A percentile compares a stretch with the other conserved stretches of the same genome.
phyloP scores from a whole-genome alignment of 371 early-diverging fungal species.

The Saksenaea oblongispora region DNA sequence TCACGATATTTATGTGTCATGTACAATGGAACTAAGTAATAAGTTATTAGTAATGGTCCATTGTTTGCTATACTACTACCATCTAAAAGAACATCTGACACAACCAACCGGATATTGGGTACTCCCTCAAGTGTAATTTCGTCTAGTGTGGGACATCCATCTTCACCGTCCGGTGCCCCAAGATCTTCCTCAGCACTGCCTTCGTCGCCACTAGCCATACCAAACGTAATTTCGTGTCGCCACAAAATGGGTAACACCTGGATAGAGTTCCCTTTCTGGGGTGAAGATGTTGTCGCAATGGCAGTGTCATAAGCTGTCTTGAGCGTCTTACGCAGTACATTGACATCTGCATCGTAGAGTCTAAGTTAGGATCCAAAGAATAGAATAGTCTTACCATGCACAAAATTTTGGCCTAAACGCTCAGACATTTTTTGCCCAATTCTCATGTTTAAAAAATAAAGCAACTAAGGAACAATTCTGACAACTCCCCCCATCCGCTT shows the following conservation, averaged over 20 bases:
- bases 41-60: not conserved
- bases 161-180: constrained; percentile 56
- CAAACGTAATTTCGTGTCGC: constrained; percentile 79
- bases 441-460: constrained; percentile 18
- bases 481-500: constrained; percentile 8
- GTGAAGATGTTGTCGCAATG: constrained; percentile 22
- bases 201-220: constrained; percentile 55
- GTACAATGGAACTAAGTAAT: constrained; percentile 68
- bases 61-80: constrained; percentile 37
- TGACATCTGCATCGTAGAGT: constrained; percentile 54
- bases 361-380: not conserved
- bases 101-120: constrained; percentile 77
- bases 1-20: constrained; percentile 82
- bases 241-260: constrained; percentile 85
- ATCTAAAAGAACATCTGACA: constrained; percentile 82
- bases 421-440: constrained; percentile 84
- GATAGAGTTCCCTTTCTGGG: constrained; percentile 54
- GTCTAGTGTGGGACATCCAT: constrained; percentile 67
- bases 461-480: not conserved
- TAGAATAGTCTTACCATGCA: constrained; percentile 58
- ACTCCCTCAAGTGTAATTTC: constrained; percentile 82
- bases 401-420: constrained; percentile 69
- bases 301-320: constrained; percentile 50
- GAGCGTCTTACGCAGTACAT: constrained; percentile 67
- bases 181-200: constrained; percentile 52